These are phyloP conservation scores for Colletotrichum falcatum DNA, from an alignment of 2,329 filamentous ascomycete genomes.

Conservation along the genomic window DNA sequence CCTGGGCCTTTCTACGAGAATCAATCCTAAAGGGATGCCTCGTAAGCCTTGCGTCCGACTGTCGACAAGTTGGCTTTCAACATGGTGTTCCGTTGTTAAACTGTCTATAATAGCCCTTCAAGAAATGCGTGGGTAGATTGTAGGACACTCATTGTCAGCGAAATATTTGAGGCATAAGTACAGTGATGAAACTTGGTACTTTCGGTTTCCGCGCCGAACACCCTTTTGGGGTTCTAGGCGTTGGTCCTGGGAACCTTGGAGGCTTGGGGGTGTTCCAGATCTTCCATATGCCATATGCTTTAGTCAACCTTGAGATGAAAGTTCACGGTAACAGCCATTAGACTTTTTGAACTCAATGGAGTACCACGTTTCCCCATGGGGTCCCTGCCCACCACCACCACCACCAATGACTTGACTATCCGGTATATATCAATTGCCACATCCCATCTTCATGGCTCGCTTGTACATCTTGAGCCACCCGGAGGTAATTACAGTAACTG, in stretches of 20 bases:
- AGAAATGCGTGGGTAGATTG: neutral
- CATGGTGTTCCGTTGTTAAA: neutral
- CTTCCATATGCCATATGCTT: neutral
- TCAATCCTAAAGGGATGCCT: neutral
- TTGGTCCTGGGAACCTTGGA: neutral
- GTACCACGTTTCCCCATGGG: neutral
- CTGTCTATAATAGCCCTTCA: neutral
- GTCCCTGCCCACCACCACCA: neutral
- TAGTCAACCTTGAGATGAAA: neutral
- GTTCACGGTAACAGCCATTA: neutral
- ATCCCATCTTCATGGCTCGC: neutral
- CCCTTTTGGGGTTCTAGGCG: neutral
- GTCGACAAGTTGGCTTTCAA: neutral
- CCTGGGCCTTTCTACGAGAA: neutral
- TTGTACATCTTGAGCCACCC: neutral
- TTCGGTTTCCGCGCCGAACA: neutral
- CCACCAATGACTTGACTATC: neutral
- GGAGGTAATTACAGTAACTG: neutral
- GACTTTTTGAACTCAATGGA: neutral
- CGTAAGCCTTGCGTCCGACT: neutral
- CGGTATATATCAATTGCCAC: neutral
- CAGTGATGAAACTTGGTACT: neutral
- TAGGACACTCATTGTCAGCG: neutral
- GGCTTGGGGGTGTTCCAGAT: neutral
- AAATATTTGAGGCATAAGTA: neutral